These are phyloP conservation scores for Strigomonas oncopelti DNA, from an alignment of 208 protist genomes.

Conservation along the genomic window DNA sequence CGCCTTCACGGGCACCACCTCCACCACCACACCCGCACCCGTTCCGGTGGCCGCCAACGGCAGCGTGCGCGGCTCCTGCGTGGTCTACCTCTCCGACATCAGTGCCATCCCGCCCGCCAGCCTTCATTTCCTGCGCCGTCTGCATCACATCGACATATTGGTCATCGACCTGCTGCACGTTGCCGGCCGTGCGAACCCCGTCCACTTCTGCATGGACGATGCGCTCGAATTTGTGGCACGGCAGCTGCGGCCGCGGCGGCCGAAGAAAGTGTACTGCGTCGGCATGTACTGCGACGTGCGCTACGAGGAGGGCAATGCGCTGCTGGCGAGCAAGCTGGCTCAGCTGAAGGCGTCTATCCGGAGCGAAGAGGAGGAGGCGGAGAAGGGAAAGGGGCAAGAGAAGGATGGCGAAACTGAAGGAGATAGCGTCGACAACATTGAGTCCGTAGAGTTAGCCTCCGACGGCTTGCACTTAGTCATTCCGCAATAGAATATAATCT, in stretches of 20 bases:
- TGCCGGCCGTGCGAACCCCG: conserved; percentile 26
- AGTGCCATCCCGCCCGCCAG: conserved; percentile 48
- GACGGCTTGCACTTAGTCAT: conserved; percentile 61
- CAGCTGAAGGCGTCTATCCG: background rate
- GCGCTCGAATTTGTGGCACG: conserved; percentile 38
- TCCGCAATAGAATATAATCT: conserved; percentile 29
- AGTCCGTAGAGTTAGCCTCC: conserved; percentile 55
- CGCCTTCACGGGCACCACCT: conserved; percentile 22
- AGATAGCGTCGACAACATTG: conserved; percentile 26
- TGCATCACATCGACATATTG: conserved; percentile 79
- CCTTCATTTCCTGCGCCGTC: conserved; percentile 65
- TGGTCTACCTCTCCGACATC: conserved; percentile 83
- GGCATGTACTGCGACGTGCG: conserved; percentile 82
- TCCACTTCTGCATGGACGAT: conserved; percentile 75
- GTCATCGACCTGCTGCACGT: conserved; percentile 65
- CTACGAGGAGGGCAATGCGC: conserved; percentile 30
- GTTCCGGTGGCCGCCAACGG: no score
- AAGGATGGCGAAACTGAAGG: background rate
- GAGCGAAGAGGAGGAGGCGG: background rate
- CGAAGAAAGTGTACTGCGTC: conserved; percentile 41
- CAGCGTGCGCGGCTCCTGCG: conserved; percentile 24
- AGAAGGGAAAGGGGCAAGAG: background rate
- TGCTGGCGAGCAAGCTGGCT: conserved; percentile 30
- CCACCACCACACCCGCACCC: conserved; percentile 1
- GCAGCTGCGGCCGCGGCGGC: conserved; percentile 30